Base-by-base conservation (phyloP, 2,329 filamentous ascomycete genomes). In the Trichoderma harzianum region DNA sequence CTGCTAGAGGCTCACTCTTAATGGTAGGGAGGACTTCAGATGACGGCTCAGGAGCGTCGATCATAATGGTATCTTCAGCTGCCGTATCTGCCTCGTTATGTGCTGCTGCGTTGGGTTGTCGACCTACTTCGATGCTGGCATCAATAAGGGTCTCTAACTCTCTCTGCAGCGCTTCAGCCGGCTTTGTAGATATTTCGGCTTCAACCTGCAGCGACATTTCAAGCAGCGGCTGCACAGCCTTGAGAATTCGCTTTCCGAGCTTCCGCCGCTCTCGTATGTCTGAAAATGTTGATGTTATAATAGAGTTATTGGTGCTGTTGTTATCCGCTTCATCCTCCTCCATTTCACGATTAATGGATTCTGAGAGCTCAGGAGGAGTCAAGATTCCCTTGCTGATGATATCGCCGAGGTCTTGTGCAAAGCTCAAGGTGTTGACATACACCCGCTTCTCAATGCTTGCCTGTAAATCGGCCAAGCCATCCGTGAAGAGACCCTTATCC, bases 201-300 rank as follows among this genome's bases (percentile, higher is more conserved):
- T 98, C 95, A 69, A 93, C 93, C 68, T 87, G 88, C 61, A 94
- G 83, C 0, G 94, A 94, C 69, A 89, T 87, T 79, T 97, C 92
- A 3, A 97, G 84, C 58, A 90, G 87, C 16, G 92, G 90, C 79
- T 97, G 93, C 36, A 97, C 87, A 1, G 91, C 89, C 79, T 94
- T 97, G 75, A 97, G 87, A 73, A 98, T 97, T 30, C 94, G 90
- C 81, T 97, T 97, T 28, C 93, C 94, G n/a, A 97, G 84, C 76
- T 92, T 92, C 77, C 93, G 92, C 73, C 92, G 90, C 76, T 97
- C 93, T 72, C 93, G 92, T 73, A 94, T 89, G 76, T 97, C 94
- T 72, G 82, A 84, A 80, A 83, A 90, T 77, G 79, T 86, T 77
- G 81, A 84, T 81, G 84, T 90, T 74, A 74, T 83, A 76, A 76